Percentiles rank a stretch among this genome's conserved stretches.
These are phyloP conservation scores for Lentinula raphanica DNA, from an alignment of 768 basidiomycete genomes.

Conservation along the genomic window DNA sequence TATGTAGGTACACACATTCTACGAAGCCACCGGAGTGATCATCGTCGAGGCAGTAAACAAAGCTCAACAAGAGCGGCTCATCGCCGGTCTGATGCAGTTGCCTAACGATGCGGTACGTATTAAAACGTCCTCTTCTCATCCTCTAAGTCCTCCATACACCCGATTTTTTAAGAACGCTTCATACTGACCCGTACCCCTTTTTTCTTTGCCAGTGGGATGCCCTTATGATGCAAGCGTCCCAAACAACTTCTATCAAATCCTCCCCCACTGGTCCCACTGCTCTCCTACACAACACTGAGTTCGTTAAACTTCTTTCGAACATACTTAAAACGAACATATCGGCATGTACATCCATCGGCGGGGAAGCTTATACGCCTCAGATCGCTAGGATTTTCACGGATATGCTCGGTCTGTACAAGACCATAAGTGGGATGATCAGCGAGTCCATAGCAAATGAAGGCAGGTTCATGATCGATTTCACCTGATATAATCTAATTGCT, in stretches of 20 bases:
- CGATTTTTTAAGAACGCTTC: no score
- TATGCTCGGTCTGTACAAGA: conserved; percentile 97
- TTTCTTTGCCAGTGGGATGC: conserved; percentile 99
- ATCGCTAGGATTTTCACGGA: conserved; percentile 94
- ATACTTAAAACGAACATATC: conserved; percentile 98
- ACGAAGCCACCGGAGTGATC: conserved; percentile 99
- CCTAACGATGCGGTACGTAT: conserved; percentile 88
- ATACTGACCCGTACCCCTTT: no score
- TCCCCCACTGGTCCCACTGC: no score
- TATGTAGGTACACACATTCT: conserved; percentile 99
- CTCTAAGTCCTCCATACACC: no score
- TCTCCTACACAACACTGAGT: conserved; percentile 86
- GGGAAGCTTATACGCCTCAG: conserved; percentile 97
- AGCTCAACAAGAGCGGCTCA: conserved; percentile 91
- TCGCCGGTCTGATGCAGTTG: conserved; percentile 91
- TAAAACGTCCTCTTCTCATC: no score
- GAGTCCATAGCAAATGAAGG: conserved; percentile 86
- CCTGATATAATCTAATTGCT: no score
- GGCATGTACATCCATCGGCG: conserved; percentile 93
- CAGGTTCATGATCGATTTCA: conserved; percentile 23
- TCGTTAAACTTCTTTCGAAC: conserved; percentile 94
- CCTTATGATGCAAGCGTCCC: conserved; percentile 91
- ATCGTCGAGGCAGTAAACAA: conserved; percentile 98
- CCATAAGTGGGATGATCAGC: conserved; percentile 93
- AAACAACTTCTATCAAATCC: no score